Evolutionary conservation across 371 early-diverging fungal species (phyloP), one percentile per base, ranked within the genome.

Genomic region (Rhizomucor pusillus): DNA sequence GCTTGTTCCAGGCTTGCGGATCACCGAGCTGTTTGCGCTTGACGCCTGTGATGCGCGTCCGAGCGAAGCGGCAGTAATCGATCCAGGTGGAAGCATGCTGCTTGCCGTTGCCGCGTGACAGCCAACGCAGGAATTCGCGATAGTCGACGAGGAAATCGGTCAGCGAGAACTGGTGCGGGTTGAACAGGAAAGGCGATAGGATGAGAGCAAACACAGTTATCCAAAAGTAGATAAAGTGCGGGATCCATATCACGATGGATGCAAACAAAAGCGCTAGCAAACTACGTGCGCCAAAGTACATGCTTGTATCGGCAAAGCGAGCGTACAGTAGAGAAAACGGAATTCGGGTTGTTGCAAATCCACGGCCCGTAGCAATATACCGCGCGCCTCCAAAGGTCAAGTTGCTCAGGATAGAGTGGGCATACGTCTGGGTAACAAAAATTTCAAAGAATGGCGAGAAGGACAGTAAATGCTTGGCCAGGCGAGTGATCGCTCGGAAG

Each of bases 281-380:
- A 36, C 77, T 59, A 0, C 89, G 73, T 50, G 87, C 78, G 34
- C 91, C 93, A 45, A 86, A 67, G 60, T 91, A 90, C 50, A 93
- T 84, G 39, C 88, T 88, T 13, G 89, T 77, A 35, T 86, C 86
- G 1, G 91, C 85, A 65, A 92, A 94, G n/a, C 87, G 80, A 23
- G 85, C 81, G 55, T 85, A 93, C 9, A 94, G 78, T 22, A 77
- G 64, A 0, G 84, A 66, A 63, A 94, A 93, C 34, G 86, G 80
- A 6, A 85, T 63, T 1, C 93, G 84, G 11, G 91, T 75, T 4
- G 91, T 94, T 0, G 93, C 91, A 66, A 94, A 90, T 35, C 91
- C 91, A 64, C 95, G 89, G 0, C 95, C 95, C 1, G 91, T 90
- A 34, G 85, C 88, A 54, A 92, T 90, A 62, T 94, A 94, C 3